A percentile compares a stretch with the other conserved stretches of the same genome.
Evolutionary conservation across 2,329 filamentous ascomycete species (phyloP).

Genomic region (Colletotrichum sp.): DNA sequence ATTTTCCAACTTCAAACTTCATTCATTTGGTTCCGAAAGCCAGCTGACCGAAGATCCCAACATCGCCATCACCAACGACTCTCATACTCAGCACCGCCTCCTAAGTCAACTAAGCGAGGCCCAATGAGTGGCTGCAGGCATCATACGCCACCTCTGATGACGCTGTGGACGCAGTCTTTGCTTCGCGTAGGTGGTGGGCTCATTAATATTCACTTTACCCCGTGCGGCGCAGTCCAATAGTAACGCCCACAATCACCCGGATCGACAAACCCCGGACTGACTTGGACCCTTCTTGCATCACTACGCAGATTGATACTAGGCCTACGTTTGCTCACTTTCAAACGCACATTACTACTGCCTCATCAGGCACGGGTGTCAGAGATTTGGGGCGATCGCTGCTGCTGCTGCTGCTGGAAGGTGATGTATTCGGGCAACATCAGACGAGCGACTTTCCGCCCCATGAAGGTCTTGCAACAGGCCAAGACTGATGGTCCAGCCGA

Average conservation of each 20-base stretch:
- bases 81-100: background rate
- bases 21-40: background rate
- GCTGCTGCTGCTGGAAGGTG: background rate
- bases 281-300: slow-evolving; percentile 17
- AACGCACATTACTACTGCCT: background rate
- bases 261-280: background rate
- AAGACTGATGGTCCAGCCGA: background rate
- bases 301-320: background rate
- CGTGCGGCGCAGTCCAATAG: slow-evolving; percentile 13
- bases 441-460: background rate
- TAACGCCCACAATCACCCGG: background rate
- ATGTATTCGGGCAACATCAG: background rate
- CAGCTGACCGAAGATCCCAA: background rate
- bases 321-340: background rate
- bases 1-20: background rate
- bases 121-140: background rate
- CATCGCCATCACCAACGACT: background rate
- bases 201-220: background rate
- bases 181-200: background rate
- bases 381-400: background rate
- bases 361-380: background rate
- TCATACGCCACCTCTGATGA: slow-evolving; percentile 1
- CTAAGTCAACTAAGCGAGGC: background rate
- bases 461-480: background rate
- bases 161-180: background rate